Conservation (phyloP, 1,139 yeast genomes). For the Suhomyces atakaporum region DNA sequence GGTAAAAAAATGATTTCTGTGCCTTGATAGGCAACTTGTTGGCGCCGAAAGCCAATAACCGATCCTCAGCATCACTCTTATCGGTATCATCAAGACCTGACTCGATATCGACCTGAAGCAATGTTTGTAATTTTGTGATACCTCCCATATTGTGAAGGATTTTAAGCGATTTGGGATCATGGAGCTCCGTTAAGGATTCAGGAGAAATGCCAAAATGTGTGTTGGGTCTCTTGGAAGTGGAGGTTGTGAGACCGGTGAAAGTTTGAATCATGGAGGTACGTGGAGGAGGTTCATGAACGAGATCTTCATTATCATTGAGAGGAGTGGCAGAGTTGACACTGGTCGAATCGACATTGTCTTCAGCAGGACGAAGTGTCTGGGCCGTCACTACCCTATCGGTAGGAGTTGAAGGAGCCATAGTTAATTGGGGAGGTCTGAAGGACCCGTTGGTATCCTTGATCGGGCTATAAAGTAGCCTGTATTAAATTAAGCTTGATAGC, state of each 20-base stretch:
- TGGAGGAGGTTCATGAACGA: conserved; percentile 4
- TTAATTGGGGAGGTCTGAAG: not conserved
- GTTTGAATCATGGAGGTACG: conserved; percentile 7
- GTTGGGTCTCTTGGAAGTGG: conserved; percentile 4
- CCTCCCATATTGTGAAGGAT: conserved; percentile 48
- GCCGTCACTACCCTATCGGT: conserved; percentile 12
- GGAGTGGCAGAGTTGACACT: conserved; percentile 20
- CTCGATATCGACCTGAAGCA: conserved; percentile 40
- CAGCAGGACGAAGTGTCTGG: conserved; percentile 5
- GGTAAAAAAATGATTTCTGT: conserved; percentile 62
- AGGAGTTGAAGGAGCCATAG: conserved; percentile 15
- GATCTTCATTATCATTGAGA: conserved; percentile 10
- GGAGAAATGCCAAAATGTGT: conserved; percentile 19
- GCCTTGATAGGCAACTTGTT: conserved; percentile 71
- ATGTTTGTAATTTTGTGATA: conserved; percentile 26
- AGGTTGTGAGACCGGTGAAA: conserved; percentile 10
- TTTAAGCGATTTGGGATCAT: conserved; percentile 55
- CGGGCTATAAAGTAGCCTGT: too few relatives aligned
- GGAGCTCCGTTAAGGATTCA: conserved; percentile 41
- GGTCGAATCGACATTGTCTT: conserved; percentile 1
- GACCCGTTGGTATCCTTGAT: not conserved
- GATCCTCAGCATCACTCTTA: conserved; percentile 26
- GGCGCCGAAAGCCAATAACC: conserved; percentile 59
- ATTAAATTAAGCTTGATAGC: too few relatives aligned
- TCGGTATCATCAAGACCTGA: conserved; percentile 47